These are phyloP conservation scores for Ogataea polymorpha DNA, from an alignment of 805 yeast species.

Conservation along the genomic window DNA sequence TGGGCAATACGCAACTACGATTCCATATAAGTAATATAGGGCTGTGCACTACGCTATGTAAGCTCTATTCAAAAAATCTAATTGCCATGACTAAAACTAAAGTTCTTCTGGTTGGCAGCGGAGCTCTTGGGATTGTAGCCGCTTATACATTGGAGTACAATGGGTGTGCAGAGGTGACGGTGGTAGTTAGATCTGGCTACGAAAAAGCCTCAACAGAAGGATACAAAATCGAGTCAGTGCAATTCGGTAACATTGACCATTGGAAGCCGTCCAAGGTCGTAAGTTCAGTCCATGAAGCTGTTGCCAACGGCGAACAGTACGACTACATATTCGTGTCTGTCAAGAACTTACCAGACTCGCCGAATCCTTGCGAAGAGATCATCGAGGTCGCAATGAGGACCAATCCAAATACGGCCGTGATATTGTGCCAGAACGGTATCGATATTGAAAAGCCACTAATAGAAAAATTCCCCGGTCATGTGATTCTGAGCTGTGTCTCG, in stretches of 20 bases:
- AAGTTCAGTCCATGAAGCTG: conserved; percentile 44
- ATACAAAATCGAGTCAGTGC: conserved; percentile 53
- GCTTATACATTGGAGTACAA: conserved; percentile 56
- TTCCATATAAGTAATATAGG: neutral
- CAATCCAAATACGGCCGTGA: conserved; percentile 28
- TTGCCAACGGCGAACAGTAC: conserved; percentile 33
- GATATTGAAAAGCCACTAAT: conserved; percentile 38
- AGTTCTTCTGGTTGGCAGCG: conserved; percentile 72
- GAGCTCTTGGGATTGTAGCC: conserved; percentile 81
- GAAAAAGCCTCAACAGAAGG: conserved; percentile 50
- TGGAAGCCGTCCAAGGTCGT: conserved; percentile 55
- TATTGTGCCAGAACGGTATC: conserved; percentile 39
- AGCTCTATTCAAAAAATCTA: neutral
- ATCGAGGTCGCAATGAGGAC: conserved; percentile 35
- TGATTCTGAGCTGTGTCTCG: conserved; percentile 37
- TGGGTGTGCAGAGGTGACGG: conserved; percentile 47
- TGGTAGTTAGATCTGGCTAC: conserved; percentile 63
- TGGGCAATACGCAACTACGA: conserved; percentile 44
- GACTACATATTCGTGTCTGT: conserved; percentile 59
- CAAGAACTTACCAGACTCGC: conserved; percentile 58
- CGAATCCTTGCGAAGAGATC: conserved; percentile 41
- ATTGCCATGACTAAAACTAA: conserved; percentile 21
- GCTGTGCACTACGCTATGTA: neutral
- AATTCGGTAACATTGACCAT: conserved; percentile 49
- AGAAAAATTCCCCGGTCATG: conserved; percentile 31